These are phyloP conservation scores for Spergularia bocconei DNA, from an alignment of 148 eudicot genomes.

Conservation along the genomic window DNA sequence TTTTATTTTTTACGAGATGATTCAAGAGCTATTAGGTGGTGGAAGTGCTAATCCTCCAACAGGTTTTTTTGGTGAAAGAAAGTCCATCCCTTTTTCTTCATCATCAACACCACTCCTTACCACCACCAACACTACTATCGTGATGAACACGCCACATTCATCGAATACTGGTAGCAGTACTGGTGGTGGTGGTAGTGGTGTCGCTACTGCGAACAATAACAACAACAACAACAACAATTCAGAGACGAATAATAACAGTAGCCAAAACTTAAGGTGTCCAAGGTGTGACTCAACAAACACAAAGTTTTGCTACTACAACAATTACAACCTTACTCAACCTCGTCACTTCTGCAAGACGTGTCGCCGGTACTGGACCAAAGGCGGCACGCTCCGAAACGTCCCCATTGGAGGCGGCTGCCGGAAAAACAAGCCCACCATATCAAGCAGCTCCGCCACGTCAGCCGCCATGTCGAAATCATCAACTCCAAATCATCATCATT, in stretches of 20 bases:
- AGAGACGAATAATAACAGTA: constrained; percentile 15
- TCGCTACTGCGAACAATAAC: neutral
- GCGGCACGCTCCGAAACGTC: constrained; percentile 74
- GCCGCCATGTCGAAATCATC: neutral
- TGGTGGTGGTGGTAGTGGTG: constrained; percentile 6
- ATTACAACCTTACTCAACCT: constrained; percentile 88
- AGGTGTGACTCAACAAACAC: constrained; percentile 80
- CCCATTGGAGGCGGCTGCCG: constrained; percentile 84
- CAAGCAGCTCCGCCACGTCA: neutral
- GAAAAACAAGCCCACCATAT: constrained; percentile 49
- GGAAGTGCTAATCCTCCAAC: constrained; percentile 28
- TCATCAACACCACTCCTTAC: constrained; percentile 21
- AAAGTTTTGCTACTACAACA: constrained; percentile 88
- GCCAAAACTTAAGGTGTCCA: constrained; percentile 62
- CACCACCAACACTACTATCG: constrained; percentile 24
- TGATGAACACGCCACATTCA: constrained; percentile 15
- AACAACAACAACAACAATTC: constrained; percentile 14
- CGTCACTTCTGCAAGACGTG: constrained; percentile 88
- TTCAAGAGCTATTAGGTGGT: constrained; percentile 66
- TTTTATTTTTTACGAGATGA: constrained; percentile 37
- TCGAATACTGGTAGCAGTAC: neutral
- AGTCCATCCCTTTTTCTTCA: constrained; percentile 42
- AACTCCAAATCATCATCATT: constrained; percentile 11
- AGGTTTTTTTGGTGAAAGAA: constrained; percentile 37
- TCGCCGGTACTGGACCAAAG: constrained; percentile 81